Conservation (phyloP, 306 rosid genomes). For the Sicyos edulis region DNA sequence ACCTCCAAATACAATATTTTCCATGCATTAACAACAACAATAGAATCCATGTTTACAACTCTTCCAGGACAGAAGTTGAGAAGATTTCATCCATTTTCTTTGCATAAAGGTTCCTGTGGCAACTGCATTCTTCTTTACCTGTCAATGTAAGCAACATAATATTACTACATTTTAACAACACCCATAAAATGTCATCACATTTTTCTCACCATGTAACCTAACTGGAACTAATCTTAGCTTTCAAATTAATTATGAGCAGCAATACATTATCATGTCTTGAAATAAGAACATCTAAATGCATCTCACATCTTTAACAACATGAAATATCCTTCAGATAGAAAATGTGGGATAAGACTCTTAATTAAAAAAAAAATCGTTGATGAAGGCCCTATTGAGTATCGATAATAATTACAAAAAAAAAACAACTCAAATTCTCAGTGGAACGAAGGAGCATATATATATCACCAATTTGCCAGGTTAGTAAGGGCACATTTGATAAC, state of each 20-base stretch:
- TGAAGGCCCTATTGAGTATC: too few relatives aligned
- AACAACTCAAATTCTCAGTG: too few relatives aligned
- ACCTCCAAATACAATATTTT: neutral
- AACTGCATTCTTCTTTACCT: neutral
- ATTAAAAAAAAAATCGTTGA: too few relatives aligned
- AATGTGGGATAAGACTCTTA: neutral
- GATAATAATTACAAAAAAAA: too few relatives aligned
- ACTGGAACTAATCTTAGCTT: neutral
- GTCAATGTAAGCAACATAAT: neutral
- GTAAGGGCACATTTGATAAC: too few relatives aligned
- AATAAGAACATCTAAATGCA: neutral
- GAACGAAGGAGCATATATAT: too few relatives aligned
- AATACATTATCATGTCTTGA: neutral
- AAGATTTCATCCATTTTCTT: neutral
- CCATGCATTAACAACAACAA: conserved; percentile 2
- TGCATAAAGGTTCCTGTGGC: neutral
- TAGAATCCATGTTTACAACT: neutral
- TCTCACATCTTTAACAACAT: neutral
- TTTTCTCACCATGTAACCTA: too few relatives aligned
- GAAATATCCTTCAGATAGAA: neutral
- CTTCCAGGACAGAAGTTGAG: neutral
- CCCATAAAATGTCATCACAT: neutral
- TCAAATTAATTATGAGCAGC: neutral
- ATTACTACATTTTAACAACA: neutral
- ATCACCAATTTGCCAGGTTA: too few relatives aligned